phyloP scores from a whole-genome alignment of 257 asterid species.

The Solanum corneliomulleri region DNA sequence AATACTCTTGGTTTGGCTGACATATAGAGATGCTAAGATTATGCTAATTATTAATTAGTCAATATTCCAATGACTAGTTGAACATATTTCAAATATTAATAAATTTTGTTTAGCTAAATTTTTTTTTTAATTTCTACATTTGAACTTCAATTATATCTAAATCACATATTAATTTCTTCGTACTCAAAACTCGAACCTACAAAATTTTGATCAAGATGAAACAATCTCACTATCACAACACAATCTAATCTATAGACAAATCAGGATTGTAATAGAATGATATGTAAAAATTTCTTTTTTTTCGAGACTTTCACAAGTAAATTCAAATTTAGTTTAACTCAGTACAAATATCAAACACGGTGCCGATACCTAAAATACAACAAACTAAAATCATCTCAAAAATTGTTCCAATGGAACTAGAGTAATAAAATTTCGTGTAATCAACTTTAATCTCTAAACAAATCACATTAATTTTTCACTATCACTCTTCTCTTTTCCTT shows the following conservation, averaged over 20 bases:
- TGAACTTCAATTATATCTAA: too few relatives aligned
- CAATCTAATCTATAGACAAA: neutral
- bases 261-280: neutral
- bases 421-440: neutral
- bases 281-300: neutral
- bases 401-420: conserved; percentile 26
- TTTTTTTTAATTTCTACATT: too few relatives aligned
- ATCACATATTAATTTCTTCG: neutral
- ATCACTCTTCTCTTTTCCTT: neutral
- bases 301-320: neutral
- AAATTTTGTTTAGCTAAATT: neutral
- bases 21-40: neutral
- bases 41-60: neutral
- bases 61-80: neutral
- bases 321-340: neutral
- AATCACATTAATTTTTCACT: neutral
- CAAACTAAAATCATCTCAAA: neutral
- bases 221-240: too few relatives aligned
- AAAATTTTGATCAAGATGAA: too few relatives aligned
- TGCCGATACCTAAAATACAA: neutral
- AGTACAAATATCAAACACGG: rapidly evolving
- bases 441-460: neutral
- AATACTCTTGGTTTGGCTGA: neutral
- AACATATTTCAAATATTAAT: neutral
- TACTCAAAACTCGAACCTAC: too few relatives aligned